Conservation (phyloP, 441 rosid genomes). For the Aquilaria agallochum region DNA sequence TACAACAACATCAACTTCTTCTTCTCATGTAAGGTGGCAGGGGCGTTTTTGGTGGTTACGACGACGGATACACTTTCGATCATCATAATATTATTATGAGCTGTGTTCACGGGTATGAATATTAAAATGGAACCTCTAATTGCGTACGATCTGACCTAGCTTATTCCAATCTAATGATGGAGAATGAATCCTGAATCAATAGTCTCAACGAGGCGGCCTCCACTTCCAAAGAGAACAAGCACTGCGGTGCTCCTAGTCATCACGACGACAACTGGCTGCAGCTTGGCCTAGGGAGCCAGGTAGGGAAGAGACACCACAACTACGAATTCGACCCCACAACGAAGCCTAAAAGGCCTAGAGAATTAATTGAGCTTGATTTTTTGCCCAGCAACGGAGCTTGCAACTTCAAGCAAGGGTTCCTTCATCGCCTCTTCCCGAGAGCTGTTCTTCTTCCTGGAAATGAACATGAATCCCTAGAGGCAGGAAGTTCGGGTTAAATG, state of each 20-base stretch:
- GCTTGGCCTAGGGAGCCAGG: slow-evolving; percentile 60
- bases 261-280: slow-evolving; percentile 69
- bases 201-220: slow-evolving; percentile 51
- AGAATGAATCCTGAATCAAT: slow-evolving; percentile 74
- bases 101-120: slow-evolving; percentile 35
- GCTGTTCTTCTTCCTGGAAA: no score
- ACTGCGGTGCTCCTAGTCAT: slow-evolving; percentile 16
- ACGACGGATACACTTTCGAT: slow-evolving; percentile 22
- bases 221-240: slow-evolving; percentile 45
- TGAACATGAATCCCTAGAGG: no score
- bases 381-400: slow-evolving; percentile 36
- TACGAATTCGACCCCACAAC: slow-evolving; percentile 23
- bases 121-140: slow-evolving; percentile 23
- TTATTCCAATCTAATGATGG: slow-evolving; percentile 58
- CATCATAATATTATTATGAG: slow-evolving; percentile 35
- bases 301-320: slow-evolving; percentile 24
- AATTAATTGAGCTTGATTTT: slow-evolving; percentile 73
- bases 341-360: slow-evolving; percentile 29
- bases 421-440: neutral
- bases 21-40: slow-evolving; percentile 7
- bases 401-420: slow-evolving; percentile 26
- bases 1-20: slow-evolving; percentile 20
- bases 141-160: slow-evolving; percentile 55
- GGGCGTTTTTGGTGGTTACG: slow-evolving; percentile 8
- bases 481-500: no score